Base-by-base conservation (phyloP, 2,329 filamentous ascomycete species). In the Chaetoscypha palmicola region DNA sequence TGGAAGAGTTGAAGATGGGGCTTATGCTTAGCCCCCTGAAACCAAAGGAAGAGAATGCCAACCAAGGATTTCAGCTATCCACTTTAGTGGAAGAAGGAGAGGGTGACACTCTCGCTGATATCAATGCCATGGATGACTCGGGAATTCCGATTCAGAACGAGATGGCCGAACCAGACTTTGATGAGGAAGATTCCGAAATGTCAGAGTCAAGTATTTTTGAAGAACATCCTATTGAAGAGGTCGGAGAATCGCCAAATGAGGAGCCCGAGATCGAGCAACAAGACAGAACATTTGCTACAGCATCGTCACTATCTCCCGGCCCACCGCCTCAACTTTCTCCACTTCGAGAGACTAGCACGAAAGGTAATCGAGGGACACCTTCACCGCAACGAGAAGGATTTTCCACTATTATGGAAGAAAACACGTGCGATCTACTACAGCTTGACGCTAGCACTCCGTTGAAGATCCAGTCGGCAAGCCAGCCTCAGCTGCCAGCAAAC, bases 1-100 rank as follows among this genome's bases (percentile, higher is more conserved):
- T 81, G 43, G 77, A 81, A 47, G 79, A 83, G 56, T 64, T 83
- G 41, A 80, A 79, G 60, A 78, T 81, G 71, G 83, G 85, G 1
- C 64, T 89, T 30, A 73, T 77, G 4, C 68, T 82, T 14, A 78
- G 76, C 46, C 77, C 78, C 0, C 71, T 81, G 16, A 72, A 73
- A 22, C 66, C 79, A 28, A 67, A 68, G 30, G 69, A 76, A 36
- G 70, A 73, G 2, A 34, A 71, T 72, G 58, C 74, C 68, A 0
- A 57, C 59, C 4, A 62, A 66, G 20, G 59, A 1, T 58, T 65
- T 5, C 64, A 63, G 14, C 39, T 61, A 11, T 56, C 48, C 39
- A 53, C 52, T 14, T 42, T 56, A 14, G 42, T 54, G 46, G 54
- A 62, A 48, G 53, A 62, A 39, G 55, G 39, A 16, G 59, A 59